Evolutionary conservation across 768 basidiomycete genomes (phyloP).

Genomic region (Suillus placidus): DNA sequence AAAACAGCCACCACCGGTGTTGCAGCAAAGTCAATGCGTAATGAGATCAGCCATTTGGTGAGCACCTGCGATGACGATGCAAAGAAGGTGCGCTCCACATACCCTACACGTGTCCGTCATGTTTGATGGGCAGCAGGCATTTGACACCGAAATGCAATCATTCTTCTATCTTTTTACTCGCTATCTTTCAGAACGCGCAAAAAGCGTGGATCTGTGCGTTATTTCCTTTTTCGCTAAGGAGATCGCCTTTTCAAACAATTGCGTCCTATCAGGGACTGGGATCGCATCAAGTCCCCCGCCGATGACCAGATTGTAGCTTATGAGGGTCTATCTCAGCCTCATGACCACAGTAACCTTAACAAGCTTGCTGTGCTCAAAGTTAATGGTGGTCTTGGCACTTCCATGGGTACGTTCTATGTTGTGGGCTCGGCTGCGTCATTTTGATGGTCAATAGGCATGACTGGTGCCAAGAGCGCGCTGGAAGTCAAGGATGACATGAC

Average conservation of each 20-base stretch:
- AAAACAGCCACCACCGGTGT: constrained; percentile 97
- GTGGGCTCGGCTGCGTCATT: not conserved
- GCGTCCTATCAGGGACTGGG: constrained; percentile 35
- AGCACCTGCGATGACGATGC: constrained; percentile 72
- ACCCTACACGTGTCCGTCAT: constrained; percentile 13
- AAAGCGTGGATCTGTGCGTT: constrained; percentile 69
- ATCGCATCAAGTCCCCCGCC: constrained; percentile 62
- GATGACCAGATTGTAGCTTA: constrained; percentile 67
- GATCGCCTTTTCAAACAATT: constrained; percentile 11
- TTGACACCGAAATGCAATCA: constrained; percentile 81
- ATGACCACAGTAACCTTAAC: constrained; percentile 54
- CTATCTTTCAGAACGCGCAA: constrained; percentile 71
- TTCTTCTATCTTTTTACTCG: constrained; percentile 85
- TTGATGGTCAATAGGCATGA: constrained; percentile 43
- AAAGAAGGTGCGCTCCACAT: constrained; percentile 64
- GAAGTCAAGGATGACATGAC: constrained; percentile 76
- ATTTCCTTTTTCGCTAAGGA: constrained; percentile 19
- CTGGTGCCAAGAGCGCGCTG: constrained; percentile 69
- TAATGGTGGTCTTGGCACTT: constrained; percentile 75
- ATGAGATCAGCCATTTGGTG: constrained; percentile 95
- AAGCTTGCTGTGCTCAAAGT: constrained; percentile 80
- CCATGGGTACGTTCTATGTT: constrained; percentile 46
- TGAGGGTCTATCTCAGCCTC: constrained; percentile 46
- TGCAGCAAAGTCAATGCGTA: constrained; percentile 95
- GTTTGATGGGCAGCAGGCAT: constrained; percentile 48